Base-by-base conservation (phyloP, 2,329 filamentous ascomycete species). In the Colletotrichum falcatum region DNA sequence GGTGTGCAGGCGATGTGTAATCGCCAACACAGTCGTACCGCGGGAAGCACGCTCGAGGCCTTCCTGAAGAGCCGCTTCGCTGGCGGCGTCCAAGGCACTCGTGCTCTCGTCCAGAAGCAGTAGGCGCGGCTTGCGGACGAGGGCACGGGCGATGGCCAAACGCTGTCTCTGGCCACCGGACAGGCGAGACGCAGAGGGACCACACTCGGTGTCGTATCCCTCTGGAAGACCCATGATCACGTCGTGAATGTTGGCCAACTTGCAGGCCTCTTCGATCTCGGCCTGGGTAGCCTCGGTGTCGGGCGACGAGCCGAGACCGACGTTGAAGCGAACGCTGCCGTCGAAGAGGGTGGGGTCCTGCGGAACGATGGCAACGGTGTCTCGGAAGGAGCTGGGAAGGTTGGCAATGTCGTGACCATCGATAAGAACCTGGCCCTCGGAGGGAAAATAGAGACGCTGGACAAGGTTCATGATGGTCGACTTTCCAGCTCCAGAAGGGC, bases 31-130 rank as follows among this genome's bases (percentile, higher is more conserved):
- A 0, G 87, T 90, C 55, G 87, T 87, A 65, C 79, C 86, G 58
- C 82, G 82, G 2, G 84, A 83, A 0, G 84, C 88, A 70, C 81
- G 83, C 79, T 92, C 89, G 53, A 94, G 81, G 0, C 89, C 91
- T 33, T 91, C 85, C 65, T 93, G 88, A 30, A 97, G 86, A 12
- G 90, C 80, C 7, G 84, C 83, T 61, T 93, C 91, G 60, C 88
- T 91, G 75, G 91, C 90, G 0, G 89, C 88, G 75, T 97, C 94
- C 3, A 97, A 84, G 4, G 91, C 92, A 51, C 90, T 92, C 0
- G 94, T 97, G 37, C 92, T 92, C 83, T 97, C 94, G 75, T 97
- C 94, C 0, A 97, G 84, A 48, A 97, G 87, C 23, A 97, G 80
- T 1, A 97, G 84, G 56, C 90, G 86, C 0, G 94, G 94, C 72